phyloP scores from a whole-genome alignment of 352 stramenopile genomes.

The Phytophthora podocarpi region DNA sequence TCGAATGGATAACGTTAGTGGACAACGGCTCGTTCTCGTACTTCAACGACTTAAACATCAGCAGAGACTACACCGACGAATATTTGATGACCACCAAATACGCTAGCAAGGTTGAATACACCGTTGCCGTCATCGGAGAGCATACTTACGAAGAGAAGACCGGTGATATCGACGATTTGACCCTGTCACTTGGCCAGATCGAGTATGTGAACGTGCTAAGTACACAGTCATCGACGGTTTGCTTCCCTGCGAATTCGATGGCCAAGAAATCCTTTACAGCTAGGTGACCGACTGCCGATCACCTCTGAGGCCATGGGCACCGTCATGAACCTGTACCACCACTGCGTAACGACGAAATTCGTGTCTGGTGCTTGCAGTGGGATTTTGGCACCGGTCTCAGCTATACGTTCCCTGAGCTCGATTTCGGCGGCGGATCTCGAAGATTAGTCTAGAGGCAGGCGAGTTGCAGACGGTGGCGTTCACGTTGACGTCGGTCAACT shows the following conservation, averaged over 20 bases:
- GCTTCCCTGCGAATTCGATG: background rate
- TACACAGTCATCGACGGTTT: background rate
- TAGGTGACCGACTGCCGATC: constrained; percentile 8
- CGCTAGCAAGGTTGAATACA: constrained; percentile 41
- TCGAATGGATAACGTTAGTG: constrained; percentile 34
- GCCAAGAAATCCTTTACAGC: background rate
- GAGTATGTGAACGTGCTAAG: constrained; percentile 60
- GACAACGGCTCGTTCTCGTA: constrained; percentile 20
- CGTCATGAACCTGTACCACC: background rate
- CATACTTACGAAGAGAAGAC: constrained; percentile 69
- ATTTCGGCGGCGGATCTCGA: background rate
- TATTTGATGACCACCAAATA: constrained; percentile 53
- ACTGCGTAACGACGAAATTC: background rate
- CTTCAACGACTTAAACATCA: constrained; percentile 45
- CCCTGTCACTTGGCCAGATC: constrained; percentile 10
- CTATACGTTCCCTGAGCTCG: constrained; percentile 54
- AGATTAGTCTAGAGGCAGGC: background rate
- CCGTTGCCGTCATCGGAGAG: constrained; percentile 69
- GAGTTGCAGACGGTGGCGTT: background rate
- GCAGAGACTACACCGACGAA: constrained; percentile 11
- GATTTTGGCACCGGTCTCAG: constrained; percentile 55
- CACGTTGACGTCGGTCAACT: background rate
- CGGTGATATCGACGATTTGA: constrained; percentile 75
- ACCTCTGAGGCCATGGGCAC: no score
- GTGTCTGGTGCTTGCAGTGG: constrained; percentile 40